Conservation (phyloP, 1,139 yeast species). For the Zygosaccharomyces sapae region DNA sequence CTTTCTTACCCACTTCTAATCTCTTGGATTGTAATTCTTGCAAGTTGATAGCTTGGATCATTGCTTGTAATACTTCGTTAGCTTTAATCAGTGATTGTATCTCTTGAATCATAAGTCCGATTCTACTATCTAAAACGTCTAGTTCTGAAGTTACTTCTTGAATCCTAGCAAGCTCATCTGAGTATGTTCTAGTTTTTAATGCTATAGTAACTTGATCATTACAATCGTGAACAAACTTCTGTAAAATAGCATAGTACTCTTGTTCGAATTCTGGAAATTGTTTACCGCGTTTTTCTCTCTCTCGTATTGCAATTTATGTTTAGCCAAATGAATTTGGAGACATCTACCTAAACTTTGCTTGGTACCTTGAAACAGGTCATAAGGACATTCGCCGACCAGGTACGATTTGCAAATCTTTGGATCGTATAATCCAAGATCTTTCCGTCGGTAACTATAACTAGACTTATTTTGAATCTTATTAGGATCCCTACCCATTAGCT, state of each 20-base stretch:
- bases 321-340: constrained; percentile 71
- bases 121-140: constrained; percentile 60
- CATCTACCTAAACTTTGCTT: constrained; percentile 83
- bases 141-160: constrained; percentile 60
- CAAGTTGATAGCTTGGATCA: constrained; percentile 43
- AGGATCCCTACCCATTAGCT: constrained; percentile 72
- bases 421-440: constrained; percentile 46
- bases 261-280: constrained; percentile 64
- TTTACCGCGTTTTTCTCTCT: constrained; percentile 54
- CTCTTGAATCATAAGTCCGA: constrained; percentile 70
- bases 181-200: constrained; percentile 66
- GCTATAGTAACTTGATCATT: constrained; percentile 65
- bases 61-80: constrained; percentile 51
- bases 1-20: constrained; percentile 48
- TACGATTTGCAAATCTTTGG: constrained; percentile 74
- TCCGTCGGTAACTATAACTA: constrained; percentile 18
- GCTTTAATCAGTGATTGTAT: constrained; percentile 51
- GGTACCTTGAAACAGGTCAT: constrained; percentile 76
- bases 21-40: constrained; percentile 46
- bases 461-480: constrained; percentile 20
- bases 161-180: constrained; percentile 68
- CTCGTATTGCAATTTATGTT: constrained; percentile 68
- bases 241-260: constrained; percentile 48
- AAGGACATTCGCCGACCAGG: constrained; percentile 84
- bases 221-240: constrained; percentile 56